Conservation (phyloP, 345 rosid species). For the Arabidopsis suecica region DNA sequence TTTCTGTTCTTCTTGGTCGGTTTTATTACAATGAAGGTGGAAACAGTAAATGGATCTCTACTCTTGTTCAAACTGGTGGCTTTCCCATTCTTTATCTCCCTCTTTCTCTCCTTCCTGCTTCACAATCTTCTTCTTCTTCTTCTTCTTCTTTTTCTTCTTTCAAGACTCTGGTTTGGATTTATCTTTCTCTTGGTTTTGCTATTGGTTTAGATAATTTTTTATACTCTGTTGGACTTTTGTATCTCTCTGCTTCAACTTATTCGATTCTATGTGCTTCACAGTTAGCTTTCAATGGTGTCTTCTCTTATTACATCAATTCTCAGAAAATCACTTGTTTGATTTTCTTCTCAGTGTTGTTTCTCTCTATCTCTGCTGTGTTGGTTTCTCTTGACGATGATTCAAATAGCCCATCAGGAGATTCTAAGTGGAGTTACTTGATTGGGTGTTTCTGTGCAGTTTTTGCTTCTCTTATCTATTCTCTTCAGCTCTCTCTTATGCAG, state of each 20-base stretch:
- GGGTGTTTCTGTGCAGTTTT: constrained; percentile 64
- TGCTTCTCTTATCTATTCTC: constrained; percentile 84
- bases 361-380: constrained; percentile 75
- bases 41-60: constrained; percentile 42
- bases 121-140: constrained; percentile 27
- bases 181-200: constrained; percentile 63
- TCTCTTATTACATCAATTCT: constrained; percentile 75
- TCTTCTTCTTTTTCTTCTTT: constrained; percentile 45
- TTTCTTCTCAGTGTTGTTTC: constrained; percentile 62
- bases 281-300: constrained; percentile 73
- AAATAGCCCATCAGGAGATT: constrained; percentile 51
- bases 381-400: constrained; percentile 71
- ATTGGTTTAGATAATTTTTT: constrained; percentile 70
- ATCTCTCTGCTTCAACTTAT: constrained; percentile 80
- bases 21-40: constrained; percentile 43
- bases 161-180: constrained; percentile 47
- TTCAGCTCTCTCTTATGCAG: constrained; percentile 82
- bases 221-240: constrained; percentile 74
- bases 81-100: constrained; percentile 74
- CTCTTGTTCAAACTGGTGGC: constrained; percentile 50
- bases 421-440: constrained; percentile 45
- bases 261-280: constrained; percentile 83
- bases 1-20: constrained; percentile 53
- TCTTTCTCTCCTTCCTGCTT: constrained; percentile 54
- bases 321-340: constrained; percentile 73